phyloP scores from a whole-genome alignment of 2,329 filamentous ascomycete species.

The Huntiella bhutanensis region DNA sequence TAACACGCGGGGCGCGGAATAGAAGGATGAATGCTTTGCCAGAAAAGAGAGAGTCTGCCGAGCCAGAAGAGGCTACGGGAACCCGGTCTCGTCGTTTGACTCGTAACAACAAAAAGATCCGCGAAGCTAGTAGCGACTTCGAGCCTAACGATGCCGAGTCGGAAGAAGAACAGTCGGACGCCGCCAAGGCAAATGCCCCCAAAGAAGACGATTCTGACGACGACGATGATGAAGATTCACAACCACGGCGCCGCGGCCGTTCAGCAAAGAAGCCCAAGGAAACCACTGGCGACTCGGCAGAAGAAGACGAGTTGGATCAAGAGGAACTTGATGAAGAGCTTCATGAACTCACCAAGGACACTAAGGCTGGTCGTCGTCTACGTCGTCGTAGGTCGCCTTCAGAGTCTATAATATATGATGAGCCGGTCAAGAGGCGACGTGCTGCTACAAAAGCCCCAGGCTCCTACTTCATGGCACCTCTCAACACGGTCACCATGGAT shows the following conservation, averaged over 20 bases:
- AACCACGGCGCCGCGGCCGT: slow-evolving; percentile 25
- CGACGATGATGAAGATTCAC: slow-evolving; percentile 21
- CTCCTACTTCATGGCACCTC: slow-evolving; percentile 71
- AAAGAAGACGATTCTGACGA: slow-evolving; percentile 20
- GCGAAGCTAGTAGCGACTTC: slow-evolving; percentile 42
- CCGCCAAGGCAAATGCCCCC: slow-evolving; percentile 24
- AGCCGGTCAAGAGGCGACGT: slow-evolving; percentile 32
- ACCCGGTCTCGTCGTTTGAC: slow-evolving; percentile 27
- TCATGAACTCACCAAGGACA: slow-evolving; percentile 38
- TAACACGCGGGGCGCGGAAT: slow-evolving; percentile 7
- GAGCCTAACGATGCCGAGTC: slow-evolving; percentile 38
- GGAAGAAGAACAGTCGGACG: slow-evolving; percentile 36
- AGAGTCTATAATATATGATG: slow-evolving; percentile 39
- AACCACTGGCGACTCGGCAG: slow-evolving; percentile 24
- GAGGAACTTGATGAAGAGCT: slow-evolving; percentile 49
- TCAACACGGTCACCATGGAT: slow-evolving; percentile 43
- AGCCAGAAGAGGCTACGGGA: slow-evolving; percentile 13
- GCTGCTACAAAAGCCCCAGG: slow-evolving; percentile 41
- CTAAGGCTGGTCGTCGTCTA: slow-evolving; percentile 29
- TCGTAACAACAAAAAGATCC: slow-evolving; percentile 26
- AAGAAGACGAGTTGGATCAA: slow-evolving; percentile 36
- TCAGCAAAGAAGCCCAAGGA: slow-evolving; percentile 25
- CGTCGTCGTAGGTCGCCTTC: slow-evolving; percentile 23
- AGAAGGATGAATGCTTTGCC: slow-evolving; percentile 13
- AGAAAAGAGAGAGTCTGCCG: slow-evolving; percentile 24